Evolutionary conservation across 2,329 filamentous ascomycete species (phyloP).

Genomic region (Phoma sp.): DNA sequence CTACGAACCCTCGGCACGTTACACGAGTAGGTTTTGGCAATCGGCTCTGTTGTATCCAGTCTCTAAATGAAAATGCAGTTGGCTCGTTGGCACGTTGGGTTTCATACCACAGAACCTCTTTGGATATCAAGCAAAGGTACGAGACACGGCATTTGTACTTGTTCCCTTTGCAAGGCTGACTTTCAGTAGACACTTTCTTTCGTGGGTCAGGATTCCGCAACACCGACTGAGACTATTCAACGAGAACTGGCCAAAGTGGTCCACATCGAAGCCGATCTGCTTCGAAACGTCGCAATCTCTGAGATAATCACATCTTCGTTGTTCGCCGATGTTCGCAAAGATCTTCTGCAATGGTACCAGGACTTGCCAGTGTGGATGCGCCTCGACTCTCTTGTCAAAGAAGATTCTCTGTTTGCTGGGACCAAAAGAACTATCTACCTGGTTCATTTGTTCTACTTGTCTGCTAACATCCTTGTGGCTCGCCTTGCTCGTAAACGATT

Average conservation of each 20-base stretch:
- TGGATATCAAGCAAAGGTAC: too few relatives aligned
- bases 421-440: not conserved
- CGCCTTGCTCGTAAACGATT: not conserved
- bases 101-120: not conserved
- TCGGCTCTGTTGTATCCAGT: too few relatives aligned
- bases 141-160: too few relatives aligned
- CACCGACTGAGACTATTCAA: not conserved
- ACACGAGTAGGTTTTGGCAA: not conserved
- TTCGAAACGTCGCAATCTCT: not conserved
- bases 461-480: not conserved
- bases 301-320: not conserved
- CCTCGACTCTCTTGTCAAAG: not conserved
- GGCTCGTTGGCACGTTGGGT: not conserved
- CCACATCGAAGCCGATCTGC: not conserved
- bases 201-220: not conserved
- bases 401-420: not conserved
- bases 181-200: too few relatives aligned
- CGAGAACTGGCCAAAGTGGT: not conserved
- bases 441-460: not conserved
- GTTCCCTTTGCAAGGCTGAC: too few relatives aligned
- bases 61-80: not conserved
- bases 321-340: not conserved
- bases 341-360: not conserved
- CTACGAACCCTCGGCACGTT: not conserved
- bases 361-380: not conserved